Base-by-base conservation (phyloP, 2,329 filamentous ascomycete species). In the Penicillium crustosum region DNA sequence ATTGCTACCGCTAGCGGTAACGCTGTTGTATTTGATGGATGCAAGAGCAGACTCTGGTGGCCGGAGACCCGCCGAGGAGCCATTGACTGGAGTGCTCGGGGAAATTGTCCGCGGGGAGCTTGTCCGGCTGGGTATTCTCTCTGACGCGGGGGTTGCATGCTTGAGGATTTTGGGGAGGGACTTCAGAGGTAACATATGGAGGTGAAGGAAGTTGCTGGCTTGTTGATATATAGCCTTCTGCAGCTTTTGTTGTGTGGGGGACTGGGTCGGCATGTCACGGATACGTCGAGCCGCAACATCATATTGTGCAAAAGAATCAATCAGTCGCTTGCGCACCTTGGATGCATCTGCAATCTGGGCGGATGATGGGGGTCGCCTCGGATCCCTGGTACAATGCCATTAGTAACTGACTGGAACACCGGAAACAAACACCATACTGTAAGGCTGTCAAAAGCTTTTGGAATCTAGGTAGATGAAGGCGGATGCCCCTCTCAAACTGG, bases 161-260 rank as follows among this genome's bases (percentile, higher is more conserved):
- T 82, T 85, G 17, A 92, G 79, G 62, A 91, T 79, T 42, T 86
- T 84, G 0, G 89, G 89, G 0, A 92, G 78, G 29, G 85, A 85
- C 71, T 91, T 95, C 15, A 97, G 79, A 0, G 93, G 91, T 9
- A 97, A 82, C 90, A 97, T 95, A 68, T 97, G 91, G 4, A 91
- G 83, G 69, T 96, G 92, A 5, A 97, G 77, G 67, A 97, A 97
- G 49, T 84, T 83, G 52, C 88, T 91, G 1, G 92, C 90, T 65
- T 93, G 89, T 38, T 89, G 84, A 67, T 96, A 92, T 13, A 97
- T 87, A 3, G 90, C 87, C 68, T 87, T 89, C 68, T 96, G 93
- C 4, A 97, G 79, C 45, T 84, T 83, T 57, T 86, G 77, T 70
- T 96, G 92, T 0, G 89, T 86, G 0, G 86, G 81, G 49, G 85